phyloP scores from a whole-genome alignment of 768 basidiomycete species.

The Mycena vitilis region DNA sequence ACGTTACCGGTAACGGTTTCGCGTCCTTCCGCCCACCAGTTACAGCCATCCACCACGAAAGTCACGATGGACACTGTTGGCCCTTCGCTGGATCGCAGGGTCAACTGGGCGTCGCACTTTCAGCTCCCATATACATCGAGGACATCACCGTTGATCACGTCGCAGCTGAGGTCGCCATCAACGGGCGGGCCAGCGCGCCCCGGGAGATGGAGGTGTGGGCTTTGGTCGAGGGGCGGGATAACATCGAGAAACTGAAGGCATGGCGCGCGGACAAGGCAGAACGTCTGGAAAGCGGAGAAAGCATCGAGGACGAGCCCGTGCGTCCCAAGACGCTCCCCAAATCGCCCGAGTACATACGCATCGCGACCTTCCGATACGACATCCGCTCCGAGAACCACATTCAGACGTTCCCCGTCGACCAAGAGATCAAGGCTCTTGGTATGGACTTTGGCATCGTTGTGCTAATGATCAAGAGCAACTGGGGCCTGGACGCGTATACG shows the following conservation, averaged over 20 bases:
- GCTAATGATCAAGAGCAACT: conserved; percentile 85
- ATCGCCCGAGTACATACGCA: conserved; percentile 64
- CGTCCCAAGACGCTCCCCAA: conserved; percentile 63
- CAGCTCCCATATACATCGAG: conserved; percentile 77
- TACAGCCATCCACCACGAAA: conserved; percentile 88
- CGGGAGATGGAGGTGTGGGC: conserved; percentile 93
- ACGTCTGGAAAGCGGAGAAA: conserved; percentile 47
- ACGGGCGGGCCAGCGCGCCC: conserved; percentile 80
- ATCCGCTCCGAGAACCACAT: conserved; percentile 68
- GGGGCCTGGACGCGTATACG: conserved; percentile 86
- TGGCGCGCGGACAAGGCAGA: conserved; percentile 63
- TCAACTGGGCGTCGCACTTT: conserved; percentile 85
- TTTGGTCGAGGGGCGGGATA: conserved; percentile 82
- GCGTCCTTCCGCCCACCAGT: conserved; percentile 83
- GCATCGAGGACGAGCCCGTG: conserved; percentile 46
- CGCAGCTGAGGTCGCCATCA: conserved; percentile 82
- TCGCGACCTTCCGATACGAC: conserved; percentile 77
- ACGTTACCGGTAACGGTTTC: conserved; percentile 71
- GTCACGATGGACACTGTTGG: conserved; percentile 91
- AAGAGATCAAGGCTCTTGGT: conserved; percentile 73
- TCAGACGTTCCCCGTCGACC: conserved; percentile 83
- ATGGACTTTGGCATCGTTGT: conserved; percentile 90
- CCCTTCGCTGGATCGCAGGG: conserved; percentile 85
- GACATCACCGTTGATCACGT: conserved; percentile 92
- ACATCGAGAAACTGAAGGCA: conserved; percentile 67